These are phyloP conservation scores for Ceratobasidium sp. DNA, from an alignment of 1,284 basidiomycete species.

Conservation along the genomic window DNA sequence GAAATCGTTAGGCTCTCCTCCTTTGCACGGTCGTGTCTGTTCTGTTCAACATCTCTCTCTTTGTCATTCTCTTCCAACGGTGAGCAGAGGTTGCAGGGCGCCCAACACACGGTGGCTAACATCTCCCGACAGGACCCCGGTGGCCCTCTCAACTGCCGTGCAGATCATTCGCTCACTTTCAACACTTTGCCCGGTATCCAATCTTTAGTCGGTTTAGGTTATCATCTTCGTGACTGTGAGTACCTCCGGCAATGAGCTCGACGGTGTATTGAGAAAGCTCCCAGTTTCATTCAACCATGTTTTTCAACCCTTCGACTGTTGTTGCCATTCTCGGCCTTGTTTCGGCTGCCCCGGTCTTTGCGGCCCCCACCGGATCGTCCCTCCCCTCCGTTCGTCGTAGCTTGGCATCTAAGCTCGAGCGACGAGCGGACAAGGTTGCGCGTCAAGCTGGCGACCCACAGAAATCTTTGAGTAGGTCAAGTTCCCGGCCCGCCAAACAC, in stretches of 20 bases:
- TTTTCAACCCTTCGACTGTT: conserved; percentile 23
- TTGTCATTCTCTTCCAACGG: conserved; percentile 32
- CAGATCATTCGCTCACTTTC: conserved; percentile 29
- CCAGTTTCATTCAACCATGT: conserved; percentile 34
- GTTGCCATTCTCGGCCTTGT: conserved; percentile 30
- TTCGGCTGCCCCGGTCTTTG: conserved; percentile 18
- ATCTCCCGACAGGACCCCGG: conserved; percentile 26
- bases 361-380: conserved; percentile 1
- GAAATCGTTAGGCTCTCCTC: conserved; percentile 24
- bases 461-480: conserved; percentile 36
- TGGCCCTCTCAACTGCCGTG: conserved; percentile 41
- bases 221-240: conserved; percentile 28
- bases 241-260: not conserved
- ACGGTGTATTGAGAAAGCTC: not conserved
- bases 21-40: conserved; percentile 32
- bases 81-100: not conserved
- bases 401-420: conserved; percentile 40
- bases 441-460: conserved; percentile 29
- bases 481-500: not conserved
- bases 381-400: conserved; percentile 26
- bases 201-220: conserved; percentile 23
- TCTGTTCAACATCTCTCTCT: conserved; percentile 20
- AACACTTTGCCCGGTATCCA: conserved; percentile 9
- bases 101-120: not conserved
- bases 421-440: conserved; percentile 12